Percentiles rank a stretch among this genome's conserved stretches.
Conservation (phyloP, 345 rosid genomes). For the Isatis tinctoria region DNA sequence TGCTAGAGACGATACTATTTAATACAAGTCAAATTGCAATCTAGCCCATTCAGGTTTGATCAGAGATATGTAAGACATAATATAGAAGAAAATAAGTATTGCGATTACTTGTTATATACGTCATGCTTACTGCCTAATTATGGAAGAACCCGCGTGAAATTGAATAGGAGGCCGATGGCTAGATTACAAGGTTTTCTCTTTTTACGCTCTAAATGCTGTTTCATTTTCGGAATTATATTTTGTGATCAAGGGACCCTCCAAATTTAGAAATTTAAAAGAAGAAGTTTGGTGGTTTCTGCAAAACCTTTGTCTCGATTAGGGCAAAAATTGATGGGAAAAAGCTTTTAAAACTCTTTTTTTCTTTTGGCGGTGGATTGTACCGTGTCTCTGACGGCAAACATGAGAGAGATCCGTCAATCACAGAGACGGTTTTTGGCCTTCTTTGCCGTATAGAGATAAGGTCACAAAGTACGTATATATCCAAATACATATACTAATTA, state of each 20-base stretch:
- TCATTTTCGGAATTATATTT: constrained; percentile 13
- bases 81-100: not conserved
- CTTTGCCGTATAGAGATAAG: constrained; percentile 17
- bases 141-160: not conserved
- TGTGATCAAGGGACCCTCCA: not conserved
- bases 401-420: not conserved
- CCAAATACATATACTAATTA: not conserved
- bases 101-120: not conserved
- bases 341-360: not conserved
- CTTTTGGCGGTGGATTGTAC: constrained; percentile 24
- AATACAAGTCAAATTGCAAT: not conserved
- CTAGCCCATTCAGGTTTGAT: not conserved
- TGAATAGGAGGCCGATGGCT: not conserved
- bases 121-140: constrained; percentile 5
- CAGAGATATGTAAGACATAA: no score
- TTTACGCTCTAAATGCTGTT: constrained; percentile 4
- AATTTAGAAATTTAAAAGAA: not conserved
- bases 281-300: constrained; percentile 19
- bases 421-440: not conserved
- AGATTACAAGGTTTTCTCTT: constrained; percentile 1
- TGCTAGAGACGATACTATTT: not conserved
- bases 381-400: constrained; percentile 28
- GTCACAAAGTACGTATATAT: not conserved
- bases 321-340: constrained; percentile 8
- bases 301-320: constrained; percentile 9